These are phyloP conservation scores for Scenedesmus sp. DNA, from an alignment of 163 green algal genomes.

Conservation along the genomic window DNA sequence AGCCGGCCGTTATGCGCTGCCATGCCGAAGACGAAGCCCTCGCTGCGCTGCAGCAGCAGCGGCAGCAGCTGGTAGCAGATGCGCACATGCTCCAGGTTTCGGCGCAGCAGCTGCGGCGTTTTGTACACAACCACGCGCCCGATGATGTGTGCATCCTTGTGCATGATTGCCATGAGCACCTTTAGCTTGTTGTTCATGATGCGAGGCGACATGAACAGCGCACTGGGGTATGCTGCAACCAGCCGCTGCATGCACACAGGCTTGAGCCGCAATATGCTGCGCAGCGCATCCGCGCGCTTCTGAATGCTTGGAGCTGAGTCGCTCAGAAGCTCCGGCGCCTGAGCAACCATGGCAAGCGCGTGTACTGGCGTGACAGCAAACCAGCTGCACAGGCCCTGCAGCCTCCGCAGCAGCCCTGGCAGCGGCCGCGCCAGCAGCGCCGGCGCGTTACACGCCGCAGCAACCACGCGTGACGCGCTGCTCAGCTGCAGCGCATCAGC, in stretches of 20 bases:
- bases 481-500: neutral
- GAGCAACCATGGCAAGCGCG: constrained; percentile 14
- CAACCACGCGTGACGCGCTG: neutral
- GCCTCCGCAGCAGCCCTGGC: constrained; percentile 5
- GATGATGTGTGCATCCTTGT: constrained; percentile 24
- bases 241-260: constrained; percentile 28
- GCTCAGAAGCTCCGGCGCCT: constrained; percentile 33
- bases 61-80: constrained; percentile 43
- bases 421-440: constrained; percentile 20
- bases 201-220: constrained; percentile 41
- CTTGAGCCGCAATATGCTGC: constrained; percentile 4
- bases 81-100: constrained; percentile 19
- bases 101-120: constrained; percentile 44
- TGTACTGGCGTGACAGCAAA: neutral
- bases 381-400: constrained; percentile 5
- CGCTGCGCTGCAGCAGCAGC: constrained; percentile 12
- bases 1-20: constrained; percentile 17
- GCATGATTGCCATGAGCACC: constrained; percentile 54
- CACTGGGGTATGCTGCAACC: neutral
- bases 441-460: neutral
- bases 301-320: neutral
- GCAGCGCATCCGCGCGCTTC: constrained; percentile 12
- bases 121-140: constrained; percentile 26
- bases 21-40: constrained; percentile 47
- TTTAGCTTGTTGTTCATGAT: constrained; percentile 49